Evolutionary conservation across 2,329 filamentous ascomycete genomes (phyloP).

Genomic region (Elsinoe batatas): DNA sequence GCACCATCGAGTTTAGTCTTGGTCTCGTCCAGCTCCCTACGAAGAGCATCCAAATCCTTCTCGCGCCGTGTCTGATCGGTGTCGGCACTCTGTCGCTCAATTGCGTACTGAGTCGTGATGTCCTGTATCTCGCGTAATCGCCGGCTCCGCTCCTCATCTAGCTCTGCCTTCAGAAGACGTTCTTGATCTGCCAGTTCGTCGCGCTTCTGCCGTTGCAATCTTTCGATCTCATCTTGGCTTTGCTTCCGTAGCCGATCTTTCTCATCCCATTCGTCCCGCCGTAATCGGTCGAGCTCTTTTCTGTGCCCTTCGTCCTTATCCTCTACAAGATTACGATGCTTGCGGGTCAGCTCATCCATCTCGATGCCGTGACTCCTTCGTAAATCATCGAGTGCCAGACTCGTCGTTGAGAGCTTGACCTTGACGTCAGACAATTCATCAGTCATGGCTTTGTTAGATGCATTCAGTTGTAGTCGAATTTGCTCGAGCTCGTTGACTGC

Average conservation of each 20-base stretch:
- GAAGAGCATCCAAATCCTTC: constrained; percentile 41
- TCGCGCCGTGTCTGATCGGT: constrained; percentile 45
- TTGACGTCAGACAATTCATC: constrained; percentile 57
- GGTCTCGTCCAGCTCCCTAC: constrained; percentile 41
- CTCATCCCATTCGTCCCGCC: constrained; percentile 40
- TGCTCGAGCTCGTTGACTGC: constrained; percentile 49
- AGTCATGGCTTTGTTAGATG: constrained; percentile 48
- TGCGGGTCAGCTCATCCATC: constrained; percentile 43
- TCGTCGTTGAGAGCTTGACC: constrained; percentile 41
- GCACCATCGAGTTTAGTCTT: constrained; percentile 44
- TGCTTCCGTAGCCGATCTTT: constrained; percentile 33
- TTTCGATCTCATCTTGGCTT: constrained; percentile 46
- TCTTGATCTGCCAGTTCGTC: constrained; percentile 59
- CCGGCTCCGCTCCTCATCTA: constrained; percentile 54
- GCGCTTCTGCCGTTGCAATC: constrained; percentile 51
- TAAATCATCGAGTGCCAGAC: constrained; percentile 42
- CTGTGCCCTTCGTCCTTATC: constrained; percentile 45
- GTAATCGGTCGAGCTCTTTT: constrained; percentile 47
- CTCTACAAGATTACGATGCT: constrained; percentile 48
- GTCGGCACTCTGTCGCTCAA: constrained; percentile 40
- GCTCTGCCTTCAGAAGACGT: constrained; percentile 52
- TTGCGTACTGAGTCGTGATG: constrained; percentile 44
- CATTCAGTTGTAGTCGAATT: constrained; percentile 40
- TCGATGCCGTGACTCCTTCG: constrained; percentile 43
- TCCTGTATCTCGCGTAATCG: constrained; percentile 55